A percentile compares a stretch with the other conserved stretches of the same genome.
phyloP scores from a whole-genome alignment of 1,284 basidiomycete genomes.

The Cutaneotrichosporon sp. region DNA sequence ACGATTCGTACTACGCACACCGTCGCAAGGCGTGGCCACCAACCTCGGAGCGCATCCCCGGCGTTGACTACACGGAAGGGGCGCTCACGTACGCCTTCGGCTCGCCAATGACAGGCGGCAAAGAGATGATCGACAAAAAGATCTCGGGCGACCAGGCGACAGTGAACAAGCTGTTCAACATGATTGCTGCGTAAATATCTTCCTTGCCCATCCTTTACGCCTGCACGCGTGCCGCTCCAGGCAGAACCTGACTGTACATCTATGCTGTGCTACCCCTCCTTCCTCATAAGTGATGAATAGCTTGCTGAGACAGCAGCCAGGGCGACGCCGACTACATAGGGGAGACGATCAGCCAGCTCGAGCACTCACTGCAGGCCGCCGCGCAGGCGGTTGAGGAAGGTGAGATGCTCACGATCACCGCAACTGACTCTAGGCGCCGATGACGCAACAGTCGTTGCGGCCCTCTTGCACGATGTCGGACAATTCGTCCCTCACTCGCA shows the following conservation, averaged over 20 bases:
- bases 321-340: constrained; percentile 31
- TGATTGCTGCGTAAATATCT: constrained; percentile 21
- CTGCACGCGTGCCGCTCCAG: no score
- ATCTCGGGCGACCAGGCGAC: constrained; percentile 6
- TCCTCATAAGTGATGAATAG: neutral
- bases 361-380: constrained; percentile 34
- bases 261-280: neutral
- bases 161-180: constrained; percentile 16
- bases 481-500: constrained; percentile 32
- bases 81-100: constrained; percentile 26
- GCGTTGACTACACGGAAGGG: constrained; percentile 34
- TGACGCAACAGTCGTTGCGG: constrained; percentile 34
- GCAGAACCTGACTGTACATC: no score
- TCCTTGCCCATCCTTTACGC: no score
- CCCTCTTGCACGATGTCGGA: constrained; percentile 40
- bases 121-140: constrained; percentile 18
- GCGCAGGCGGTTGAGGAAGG: constrained; percentile 14
- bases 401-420: neutral
- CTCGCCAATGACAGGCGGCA: constrained; percentile 26
- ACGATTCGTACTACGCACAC: constrained; percentile 38
- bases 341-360: constrained; percentile 32
- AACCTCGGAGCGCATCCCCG: constrained; percentile 30
- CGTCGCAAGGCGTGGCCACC: constrained; percentile 37
- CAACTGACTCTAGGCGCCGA: constrained; percentile 26
- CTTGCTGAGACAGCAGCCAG: constrained; percentile 18